Conservation (phyloP, 1,139 yeast species). For the Debaryomyces singareniensis region DNA sequence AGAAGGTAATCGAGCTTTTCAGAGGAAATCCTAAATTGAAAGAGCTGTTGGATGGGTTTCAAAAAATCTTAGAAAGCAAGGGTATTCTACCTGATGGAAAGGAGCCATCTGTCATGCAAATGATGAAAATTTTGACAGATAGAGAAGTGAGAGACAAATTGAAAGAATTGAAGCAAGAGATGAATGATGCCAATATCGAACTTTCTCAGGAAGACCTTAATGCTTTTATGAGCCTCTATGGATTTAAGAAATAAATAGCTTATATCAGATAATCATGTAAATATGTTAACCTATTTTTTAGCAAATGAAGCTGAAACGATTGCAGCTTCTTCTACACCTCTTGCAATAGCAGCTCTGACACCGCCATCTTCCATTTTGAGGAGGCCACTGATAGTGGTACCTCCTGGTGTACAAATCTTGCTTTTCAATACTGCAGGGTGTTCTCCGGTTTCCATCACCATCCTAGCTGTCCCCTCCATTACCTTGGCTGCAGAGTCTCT, state of each 20-base stretch:
- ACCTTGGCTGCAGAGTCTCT: slow-evolving; percentile 91
- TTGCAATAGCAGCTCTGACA: slow-evolving; percentile 78
- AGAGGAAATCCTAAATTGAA: slow-evolving; percentile 23
- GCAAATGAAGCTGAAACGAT: slow-evolving; percentile 75
- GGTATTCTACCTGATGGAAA: slow-evolving; percentile 26
- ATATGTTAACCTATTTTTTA: slow-evolving; percentile 37
- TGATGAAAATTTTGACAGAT: slow-evolving; percentile 33
- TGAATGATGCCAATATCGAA: slow-evolving; percentile 27
- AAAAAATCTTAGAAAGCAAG: slow-evolving; percentile 23
- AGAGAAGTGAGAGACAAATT: slow-evolving; percentile 29
- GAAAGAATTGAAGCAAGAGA: slow-evolving; percentile 22
- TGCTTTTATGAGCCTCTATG: slow-evolving; percentile 20
- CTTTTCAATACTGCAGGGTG: slow-evolving; percentile 91
- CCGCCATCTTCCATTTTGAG: slow-evolving; percentile 89
- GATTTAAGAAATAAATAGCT: slow-evolving; percentile 9
- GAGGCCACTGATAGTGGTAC: slow-evolving; percentile 95
- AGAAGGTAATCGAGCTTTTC: slow-evolving; percentile 14
- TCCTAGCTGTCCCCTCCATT: slow-evolving; percentile 91
- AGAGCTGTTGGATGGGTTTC: slow-evolving; percentile 24
- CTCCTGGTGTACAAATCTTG: slow-evolving; percentile 96
- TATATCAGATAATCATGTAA: slow-evolving; percentile 1
- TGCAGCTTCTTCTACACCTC: slow-evolving; percentile 90
- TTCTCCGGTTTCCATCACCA: slow-evolving; percentile 76
- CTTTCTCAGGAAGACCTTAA: slow-evolving; percentile 30
- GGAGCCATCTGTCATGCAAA: slow-evolving; percentile 30